Percentiles rank a stretch among this genome's conserved stretches.
Conservation (phyloP, 2,329 filamentous ascomycete genomes). For the Metarhizium humberi region DNA sequence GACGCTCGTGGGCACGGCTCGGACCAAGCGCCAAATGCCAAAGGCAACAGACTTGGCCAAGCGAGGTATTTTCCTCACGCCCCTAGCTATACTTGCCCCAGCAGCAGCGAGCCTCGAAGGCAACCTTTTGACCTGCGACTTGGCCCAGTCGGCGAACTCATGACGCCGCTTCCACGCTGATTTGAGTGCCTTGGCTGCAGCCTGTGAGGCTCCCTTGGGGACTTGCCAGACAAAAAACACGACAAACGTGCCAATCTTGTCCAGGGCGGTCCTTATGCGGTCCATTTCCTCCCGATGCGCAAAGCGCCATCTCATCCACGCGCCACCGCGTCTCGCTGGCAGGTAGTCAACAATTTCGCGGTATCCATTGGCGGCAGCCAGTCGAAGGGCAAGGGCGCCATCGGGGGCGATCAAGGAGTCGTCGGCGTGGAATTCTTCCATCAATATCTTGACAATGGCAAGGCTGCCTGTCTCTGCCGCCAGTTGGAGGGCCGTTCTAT, state of each 20-base stretch:
- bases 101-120: background rate
- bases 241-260: slow-evolving; percentile 15
- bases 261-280: slow-evolving; percentile 13
- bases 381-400: slow-evolving; percentile 33
- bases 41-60: background rate
- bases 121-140: background rate
- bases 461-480: slow-evolving; percentile 31
- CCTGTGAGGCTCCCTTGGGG: slow-evolving; percentile 14
- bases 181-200: background rate
- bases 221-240: slow-evolving; percentile 19
- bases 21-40: background rate
- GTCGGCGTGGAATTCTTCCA: slow-evolving; percentile 30
- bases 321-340: slow-evolving; percentile 28
- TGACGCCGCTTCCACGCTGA: background rate
- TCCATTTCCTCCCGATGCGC: slow-evolving; percentile 20
- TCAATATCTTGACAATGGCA: slow-evolving; percentile 30
- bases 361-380: slow-evolving; percentile 31
- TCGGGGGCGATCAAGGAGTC: slow-evolving; percentile 34
- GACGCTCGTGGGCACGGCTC: slow-evolving; percentile 11
- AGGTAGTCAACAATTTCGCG: slow-evolving; percentile 34
- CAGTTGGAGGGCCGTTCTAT: slow-evolving; percentile 34
- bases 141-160: background rate
- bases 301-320: slow-evolving; percentile 26
- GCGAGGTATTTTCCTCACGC: background rate
- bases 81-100: background rate